These are phyloP conservation scores for Coprinopsis marcescibilis DNA, from an alignment of 768 basidiomycete genomes.

Conservation along the genomic window DNA sequence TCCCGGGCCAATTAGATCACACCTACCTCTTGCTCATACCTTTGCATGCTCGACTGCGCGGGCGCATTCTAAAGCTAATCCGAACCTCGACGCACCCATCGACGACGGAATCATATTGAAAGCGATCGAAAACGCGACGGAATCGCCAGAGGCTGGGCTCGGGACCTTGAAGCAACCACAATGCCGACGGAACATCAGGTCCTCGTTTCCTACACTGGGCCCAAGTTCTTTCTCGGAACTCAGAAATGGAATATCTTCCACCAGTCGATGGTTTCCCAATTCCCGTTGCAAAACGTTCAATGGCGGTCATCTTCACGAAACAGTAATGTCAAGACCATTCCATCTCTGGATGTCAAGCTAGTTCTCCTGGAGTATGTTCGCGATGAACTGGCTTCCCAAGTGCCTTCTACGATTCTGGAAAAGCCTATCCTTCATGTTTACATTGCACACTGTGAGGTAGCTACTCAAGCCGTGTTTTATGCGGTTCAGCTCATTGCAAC, in stretches of 20 bases:
- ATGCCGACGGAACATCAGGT: slow-evolving; percentile 39
- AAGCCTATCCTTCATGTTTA: slow-evolving; percentile 84
- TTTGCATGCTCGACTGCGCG: too few species aligned
- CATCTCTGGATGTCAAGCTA: slow-evolving; percentile 77
- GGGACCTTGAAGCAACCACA: not conserved
- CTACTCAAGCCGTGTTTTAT: not conserved
- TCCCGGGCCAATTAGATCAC: too few species aligned
- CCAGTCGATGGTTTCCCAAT: slow-evolving; percentile 56
- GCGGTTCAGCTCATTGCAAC: not conserved
- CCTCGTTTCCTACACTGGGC: slow-evolving; percentile 63
- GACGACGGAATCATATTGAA: not conserved
- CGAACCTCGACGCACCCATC: too few species aligned
- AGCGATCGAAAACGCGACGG: not conserved
- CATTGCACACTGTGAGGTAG: slow-evolving; percentile 83
- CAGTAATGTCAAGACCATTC: slow-evolving; percentile 66
- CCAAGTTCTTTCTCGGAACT: slow-evolving; percentile 58
- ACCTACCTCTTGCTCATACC: too few species aligned
- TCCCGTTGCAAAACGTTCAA: slow-evolving; percentile 86
- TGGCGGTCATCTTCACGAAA: slow-evolving; percentile 58
- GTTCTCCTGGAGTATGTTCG: slow-evolving; percentile 60
- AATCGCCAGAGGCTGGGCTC: not conserved
- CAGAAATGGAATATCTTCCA: slow-evolving; percentile 70
- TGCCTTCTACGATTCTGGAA: slow-evolving; percentile 74
- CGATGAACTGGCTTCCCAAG: slow-evolving; percentile 71
- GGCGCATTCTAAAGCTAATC: too few species aligned